phyloP scores from a whole-genome alignment of 441 rosid species.

The Brassica hybrid region DNA sequence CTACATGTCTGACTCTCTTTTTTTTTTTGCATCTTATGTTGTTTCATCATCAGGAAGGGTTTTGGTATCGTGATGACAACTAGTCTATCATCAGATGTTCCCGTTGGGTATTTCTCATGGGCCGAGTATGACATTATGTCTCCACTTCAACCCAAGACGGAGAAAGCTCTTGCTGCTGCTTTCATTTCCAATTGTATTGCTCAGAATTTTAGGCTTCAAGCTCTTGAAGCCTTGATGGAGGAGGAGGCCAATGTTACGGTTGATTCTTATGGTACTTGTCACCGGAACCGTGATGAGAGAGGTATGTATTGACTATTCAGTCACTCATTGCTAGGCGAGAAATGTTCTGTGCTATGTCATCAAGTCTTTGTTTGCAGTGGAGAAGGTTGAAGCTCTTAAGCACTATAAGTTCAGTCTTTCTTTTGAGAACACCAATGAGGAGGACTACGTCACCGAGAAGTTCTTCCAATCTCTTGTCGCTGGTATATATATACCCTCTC shows the following conservation, averaged over 20 bases:
- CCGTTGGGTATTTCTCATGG: conserved; percentile 97
- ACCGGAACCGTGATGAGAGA: conserved; percentile 67
- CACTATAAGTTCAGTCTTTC: conserved; percentile 90
- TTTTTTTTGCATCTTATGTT: background rate
- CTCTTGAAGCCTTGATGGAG: conserved; percentile 70
- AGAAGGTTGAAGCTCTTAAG: conserved; percentile 82
- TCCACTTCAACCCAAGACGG: conserved; percentile 78
- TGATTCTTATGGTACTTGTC: conserved; percentile 91
- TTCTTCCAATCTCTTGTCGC: conserved; percentile 94
- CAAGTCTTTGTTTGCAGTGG: conserved; percentile 53
- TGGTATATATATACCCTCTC: conserved; percentile 51
- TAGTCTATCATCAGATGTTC: conserved; percentile 94
- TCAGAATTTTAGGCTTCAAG: conserved; percentile 80
- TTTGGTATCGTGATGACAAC: conserved; percentile 84
- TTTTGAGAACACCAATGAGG: conserved; percentile 96
- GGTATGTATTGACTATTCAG: conserved; percentile 44
- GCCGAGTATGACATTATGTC: conserved; percentile 94
- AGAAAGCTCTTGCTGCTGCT: conserved; percentile 88
- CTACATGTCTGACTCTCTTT: background rate
- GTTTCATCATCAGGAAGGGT: conserved; percentile 58
- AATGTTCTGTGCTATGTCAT: background rate
- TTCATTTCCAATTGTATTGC: conserved; percentile 91
- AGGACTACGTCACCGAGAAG: conserved; percentile 94
- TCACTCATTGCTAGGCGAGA: background rate
- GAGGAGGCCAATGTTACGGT: conserved; percentile 57